A percentile compares a stretch with the other conserved stretches of the same genome.
These are phyloP conservation scores for Xylaria sp. DNA, from an alignment of 2,329 filamentous ascomycete genomes.

Conservation along the genomic window DNA sequence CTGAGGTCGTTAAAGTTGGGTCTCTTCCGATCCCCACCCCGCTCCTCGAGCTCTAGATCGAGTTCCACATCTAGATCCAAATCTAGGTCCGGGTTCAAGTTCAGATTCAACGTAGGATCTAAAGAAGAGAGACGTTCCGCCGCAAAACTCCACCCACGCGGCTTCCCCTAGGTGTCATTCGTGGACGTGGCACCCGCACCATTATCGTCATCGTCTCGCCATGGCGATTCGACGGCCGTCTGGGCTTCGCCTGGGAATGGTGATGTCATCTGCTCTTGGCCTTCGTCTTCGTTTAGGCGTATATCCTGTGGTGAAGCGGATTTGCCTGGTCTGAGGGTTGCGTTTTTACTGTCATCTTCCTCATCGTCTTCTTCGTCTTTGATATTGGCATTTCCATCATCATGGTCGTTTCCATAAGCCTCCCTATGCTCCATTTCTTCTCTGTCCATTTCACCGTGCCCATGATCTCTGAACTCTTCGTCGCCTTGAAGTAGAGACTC, in stretches of 20 bases:
- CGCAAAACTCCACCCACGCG: conserved; percentile 32
- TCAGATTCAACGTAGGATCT: not conserved
- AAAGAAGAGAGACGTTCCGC: not conserved
- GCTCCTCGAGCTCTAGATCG: not conserved
- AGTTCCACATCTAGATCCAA: not conserved
- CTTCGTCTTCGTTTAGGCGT: conserved; percentile 32
- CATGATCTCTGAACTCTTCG: conserved; percentile 34
- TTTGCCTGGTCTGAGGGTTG: conserved; percentile 15
- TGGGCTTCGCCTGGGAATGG: not conserved
- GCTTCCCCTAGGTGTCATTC: conserved; percentile 32
- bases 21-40: not conserved
- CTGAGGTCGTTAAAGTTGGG: not conserved
- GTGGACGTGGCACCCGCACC: not conserved
- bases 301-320: conserved; percentile 34
- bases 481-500: conserved; percentile 46
- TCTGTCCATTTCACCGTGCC: conserved; percentile 7
- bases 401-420: conserved; percentile 15
- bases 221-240: conserved; percentile 29
- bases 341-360: conserved; percentile 10
- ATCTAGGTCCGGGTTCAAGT: not conserved
- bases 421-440: conserved; percentile 30
- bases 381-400: not conserved
- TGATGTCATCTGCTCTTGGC: conserved; percentile 23
- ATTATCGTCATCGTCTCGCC: conserved; percentile 26
- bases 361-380: not conserved